Base-by-base conservation (phyloP, 163 green algal genomes). In the Scenedesmus sp. region DNA sequence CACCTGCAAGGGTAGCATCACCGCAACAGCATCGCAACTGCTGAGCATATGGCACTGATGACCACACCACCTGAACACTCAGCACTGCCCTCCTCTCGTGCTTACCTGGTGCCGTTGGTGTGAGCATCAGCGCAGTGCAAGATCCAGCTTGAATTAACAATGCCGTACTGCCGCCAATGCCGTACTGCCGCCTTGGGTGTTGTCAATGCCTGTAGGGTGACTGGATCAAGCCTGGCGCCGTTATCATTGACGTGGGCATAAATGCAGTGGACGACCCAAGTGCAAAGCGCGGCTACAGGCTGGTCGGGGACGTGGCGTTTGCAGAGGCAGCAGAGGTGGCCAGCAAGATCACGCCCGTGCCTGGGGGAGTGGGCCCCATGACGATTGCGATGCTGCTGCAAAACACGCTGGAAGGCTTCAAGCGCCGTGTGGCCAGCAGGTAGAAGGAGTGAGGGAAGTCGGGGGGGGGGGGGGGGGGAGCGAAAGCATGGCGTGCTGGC, bases 331-430 rank as follows among this genome's bases (percentile, higher is more conserved):
- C 90, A 22, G 87, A 91, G 22, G 88, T 92, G n/a, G 95, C 95
- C 9, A 82, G 73, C n/a, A 90, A 92, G 30, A 96, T 97, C 92
- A 97, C 95, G 20, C 95, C 95, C 33, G 98, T 99, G 46, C 98
- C 98, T 7, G 98, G 98, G 26, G 98, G 98, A 18, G 98, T 99
- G n/a, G 98, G 98, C 1, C 98, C 98, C 4, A 99, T 99, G 98
- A 99, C 98, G 43, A 93, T 93, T 76, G 90, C 90, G 30, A 93
- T 93, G 84, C 84, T 93, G 87, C 76, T 93, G 91, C 91, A 95
- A 37, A 99, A 99, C 93, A 98, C 95, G 43, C 79, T 99, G 40
- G 91, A 96, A 81, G 91, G 94, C 68, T 93, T 91, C 30, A 91
- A 92, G 90, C 86, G 93, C 33, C 83, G 59, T 33, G 61, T 92